phyloP scores from a whole-genome alignment of 2,329 filamentous ascomycete species.

The Lizonia empirigonia region DNA sequence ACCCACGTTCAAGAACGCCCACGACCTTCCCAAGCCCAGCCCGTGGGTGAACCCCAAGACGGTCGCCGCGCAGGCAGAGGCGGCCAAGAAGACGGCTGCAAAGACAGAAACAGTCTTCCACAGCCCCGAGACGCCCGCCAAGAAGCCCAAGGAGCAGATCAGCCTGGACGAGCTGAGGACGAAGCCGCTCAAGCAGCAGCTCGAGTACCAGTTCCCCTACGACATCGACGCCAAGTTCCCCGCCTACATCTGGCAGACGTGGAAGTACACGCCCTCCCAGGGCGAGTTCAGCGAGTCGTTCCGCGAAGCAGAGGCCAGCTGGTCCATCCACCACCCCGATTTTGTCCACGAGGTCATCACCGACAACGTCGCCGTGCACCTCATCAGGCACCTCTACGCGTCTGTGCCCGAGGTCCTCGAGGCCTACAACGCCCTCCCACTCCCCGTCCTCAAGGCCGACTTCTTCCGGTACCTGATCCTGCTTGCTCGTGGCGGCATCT shows the following conservation, averaged over 20 bases:
- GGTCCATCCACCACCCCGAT: slow-evolving; percentile 83
- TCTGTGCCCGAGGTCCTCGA: slow-evolving; percentile 60
- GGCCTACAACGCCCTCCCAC: slow-evolving; percentile 56
- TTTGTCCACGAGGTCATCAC: slow-evolving; percentile 98
- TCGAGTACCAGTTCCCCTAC: slow-evolving; percentile 94
- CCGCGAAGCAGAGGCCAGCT: slow-evolving; percentile 83
- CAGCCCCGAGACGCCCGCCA: slow-evolving; percentile 37
- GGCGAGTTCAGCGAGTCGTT: slow-evolving; percentile 75
- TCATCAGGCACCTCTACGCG: slow-evolving; percentile 86
- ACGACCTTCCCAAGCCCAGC: slow-evolving; percentile 45
- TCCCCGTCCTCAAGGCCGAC: slow-evolving; percentile 65
- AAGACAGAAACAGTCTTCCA: slow-evolving; percentile 37
- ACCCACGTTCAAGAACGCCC: slow-evolving; percentile 41
- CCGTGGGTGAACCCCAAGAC: slow-evolving; percentile 39
- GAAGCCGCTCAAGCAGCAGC: slow-evolving; percentile 76
- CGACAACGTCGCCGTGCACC: slow-evolving; percentile 80
- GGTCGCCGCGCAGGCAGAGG: slow-evolving; percentile 18
- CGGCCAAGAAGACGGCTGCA: slow-evolving; percentile 17
- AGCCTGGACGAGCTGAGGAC: slow-evolving; percentile 71
- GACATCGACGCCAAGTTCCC: slow-evolving; percentile 88
- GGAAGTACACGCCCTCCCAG: slow-evolving; percentile 84
- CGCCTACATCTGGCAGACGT: slow-evolving; percentile 99
- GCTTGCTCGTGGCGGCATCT: slow-evolving; percentile 79
- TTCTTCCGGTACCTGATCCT: slow-evolving; percentile 73
- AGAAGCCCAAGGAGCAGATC: slow-evolving; percentile 62